These are phyloP conservation scores for Gaultheria prostrata DNA, from an alignment of 148 eudicot genomes.

Conservation along the genomic window DNA sequence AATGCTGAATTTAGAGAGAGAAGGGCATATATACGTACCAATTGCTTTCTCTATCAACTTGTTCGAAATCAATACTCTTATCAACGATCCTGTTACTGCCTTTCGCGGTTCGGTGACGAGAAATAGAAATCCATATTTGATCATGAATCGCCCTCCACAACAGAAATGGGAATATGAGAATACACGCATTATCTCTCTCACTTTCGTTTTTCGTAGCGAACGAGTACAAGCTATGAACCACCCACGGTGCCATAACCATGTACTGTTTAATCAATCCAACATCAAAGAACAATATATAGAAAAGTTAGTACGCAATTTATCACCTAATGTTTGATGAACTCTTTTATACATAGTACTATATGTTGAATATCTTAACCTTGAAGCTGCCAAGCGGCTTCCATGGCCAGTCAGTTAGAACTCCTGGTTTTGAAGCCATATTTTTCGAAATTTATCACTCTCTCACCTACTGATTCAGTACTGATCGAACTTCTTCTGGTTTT, in stretches of 20 bases:
- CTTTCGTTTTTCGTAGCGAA: slow-evolving; percentile 16
- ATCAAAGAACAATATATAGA: not conserved
- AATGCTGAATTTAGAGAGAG: too few relatives aligned
- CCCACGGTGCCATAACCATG: slow-evolving; percentile 53
- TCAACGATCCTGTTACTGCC: slow-evolving; percentile 58
- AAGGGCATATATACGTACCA: too few relatives aligned
- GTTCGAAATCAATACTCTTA: slow-evolving; percentile 67
- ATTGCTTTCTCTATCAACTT: slow-evolving; percentile 41
- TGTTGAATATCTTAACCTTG: slow-evolving; percentile 13
- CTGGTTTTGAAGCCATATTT: slow-evolving; percentile 32
- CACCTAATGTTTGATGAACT: too few relatives aligned
- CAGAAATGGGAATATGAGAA: slow-evolving; percentile 38
- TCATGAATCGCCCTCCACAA: slow-evolving; percentile 51
- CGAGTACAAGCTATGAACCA: slow-evolving; percentile 35
- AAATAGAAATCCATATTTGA: slow-evolving; percentile 61
- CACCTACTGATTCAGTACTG: not conserved
- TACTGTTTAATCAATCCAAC: slow-evolving; percentile 25
- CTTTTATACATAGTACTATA: too few relatives aligned
- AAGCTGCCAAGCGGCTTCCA: slow-evolving; percentile 29
- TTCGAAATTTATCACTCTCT: not conserved
- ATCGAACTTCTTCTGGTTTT: not conserved
- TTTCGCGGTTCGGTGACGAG: slow-evolving; percentile 71
- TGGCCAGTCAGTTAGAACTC: slow-evolving; percentile 33
- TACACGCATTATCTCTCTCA: slow-evolving; percentile 22
- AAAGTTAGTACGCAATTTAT: not conserved